Evolutionary conservation across 768 basidiomycete genomes (phyloP).

Genomic region (Pisolithus orientalis): DNA sequence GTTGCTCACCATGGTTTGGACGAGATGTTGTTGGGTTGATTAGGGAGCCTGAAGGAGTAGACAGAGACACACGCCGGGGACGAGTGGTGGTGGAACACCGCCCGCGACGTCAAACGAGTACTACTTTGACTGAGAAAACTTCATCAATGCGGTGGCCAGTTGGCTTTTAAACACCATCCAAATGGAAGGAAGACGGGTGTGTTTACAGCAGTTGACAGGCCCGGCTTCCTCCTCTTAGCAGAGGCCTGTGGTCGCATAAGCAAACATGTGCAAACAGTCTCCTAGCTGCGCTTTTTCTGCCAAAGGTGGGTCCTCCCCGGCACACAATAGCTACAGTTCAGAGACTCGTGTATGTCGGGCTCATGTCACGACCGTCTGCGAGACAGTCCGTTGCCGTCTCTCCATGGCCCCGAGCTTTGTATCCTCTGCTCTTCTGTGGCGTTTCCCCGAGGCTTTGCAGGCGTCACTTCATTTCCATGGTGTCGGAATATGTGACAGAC

Average conservation of each 20-base stretch:
- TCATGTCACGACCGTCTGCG: neutral
- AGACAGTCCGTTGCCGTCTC: neutral
- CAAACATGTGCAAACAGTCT: conserved; percentile 19
- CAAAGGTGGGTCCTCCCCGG: conserved; percentile 11
- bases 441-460: neutral
- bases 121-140: conserved; percentile 37
- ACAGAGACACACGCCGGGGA: conserved; percentile 19
- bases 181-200: conserved; percentile 25
- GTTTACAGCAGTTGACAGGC: conserved; percentile 51
- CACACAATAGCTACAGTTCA: too few species aligned
- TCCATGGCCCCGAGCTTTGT: neutral
- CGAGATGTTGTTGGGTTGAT: conserved; percentile 6
- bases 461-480: too few species aligned
- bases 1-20: conserved; percentile 39
- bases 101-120: conserved; percentile 54
- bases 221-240: conserved; percentile 17
- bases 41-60: conserved; percentile 4
- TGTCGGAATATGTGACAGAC: too few species aligned
- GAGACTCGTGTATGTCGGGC: too few species aligned
- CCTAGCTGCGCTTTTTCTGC: conserved; percentile 26
- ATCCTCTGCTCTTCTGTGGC: neutral
- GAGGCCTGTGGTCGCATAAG: neutral
- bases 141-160: conserved; percentile 21
- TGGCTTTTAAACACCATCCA: conserved; percentile 44
- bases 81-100: conserved; percentile 39